These are phyloP conservation scores for Achaetomium macrosporum DNA, from an alignment of 2,329 filamentous ascomycete genomes.

Conservation along the genomic window DNA sequence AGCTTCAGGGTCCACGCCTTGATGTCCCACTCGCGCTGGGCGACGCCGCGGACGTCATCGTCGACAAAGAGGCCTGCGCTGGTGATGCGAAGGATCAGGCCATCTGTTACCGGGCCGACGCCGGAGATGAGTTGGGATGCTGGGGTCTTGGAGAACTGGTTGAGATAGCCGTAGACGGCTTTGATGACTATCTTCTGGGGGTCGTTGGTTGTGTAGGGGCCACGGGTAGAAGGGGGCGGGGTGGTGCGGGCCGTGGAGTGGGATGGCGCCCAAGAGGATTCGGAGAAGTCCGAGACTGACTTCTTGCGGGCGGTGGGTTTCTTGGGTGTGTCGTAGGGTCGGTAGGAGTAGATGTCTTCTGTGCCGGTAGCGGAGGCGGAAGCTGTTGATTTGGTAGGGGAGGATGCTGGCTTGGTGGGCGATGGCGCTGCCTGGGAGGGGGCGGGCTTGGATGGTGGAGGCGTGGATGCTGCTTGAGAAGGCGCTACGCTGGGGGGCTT, in stretches of 20 bases:
- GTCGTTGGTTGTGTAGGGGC: slow-evolving; percentile 79
- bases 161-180: slow-evolving; percentile 88
- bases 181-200: slow-evolving; percentile 95
- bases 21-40: slow-evolving; percentile 97
- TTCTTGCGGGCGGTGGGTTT: slow-evolving; percentile 48
- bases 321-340: slow-evolving; percentile 68
- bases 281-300: slow-evolving; percentile 69
- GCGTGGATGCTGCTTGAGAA: slow-evolving; percentile 26
- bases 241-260: slow-evolving; percentile 79
- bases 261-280: slow-evolving; percentile 80
- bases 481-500: slow-evolving; percentile 39
- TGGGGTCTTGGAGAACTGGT: slow-evolving; percentile 80
- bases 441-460: slow-evolving; percentile 24
- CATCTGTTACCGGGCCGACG: slow-evolving; percentile 81
- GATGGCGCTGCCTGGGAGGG: slow-evolving; percentile 17
- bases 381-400: slow-evolving; percentile 38
- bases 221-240: slow-evolving; percentile 70
- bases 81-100: slow-evolving; percentile 83
- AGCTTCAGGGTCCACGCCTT: slow-evolving; percentile 96
- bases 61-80: slow-evolving; percentile 96
- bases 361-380: slow-evolving; percentile 47
- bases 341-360: slow-evolving; percentile 64
- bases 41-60: slow-evolving; percentile 83
- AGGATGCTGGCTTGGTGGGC: slow-evolving; percentile 25
- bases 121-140: slow-evolving; percentile 84